Percentiles rank a stretch among this genome's conserved stretches.
phyloP scores from a whole-genome alignment of 1,139 yeast species.

The Yamadazyma membranifaciens region DNA sequence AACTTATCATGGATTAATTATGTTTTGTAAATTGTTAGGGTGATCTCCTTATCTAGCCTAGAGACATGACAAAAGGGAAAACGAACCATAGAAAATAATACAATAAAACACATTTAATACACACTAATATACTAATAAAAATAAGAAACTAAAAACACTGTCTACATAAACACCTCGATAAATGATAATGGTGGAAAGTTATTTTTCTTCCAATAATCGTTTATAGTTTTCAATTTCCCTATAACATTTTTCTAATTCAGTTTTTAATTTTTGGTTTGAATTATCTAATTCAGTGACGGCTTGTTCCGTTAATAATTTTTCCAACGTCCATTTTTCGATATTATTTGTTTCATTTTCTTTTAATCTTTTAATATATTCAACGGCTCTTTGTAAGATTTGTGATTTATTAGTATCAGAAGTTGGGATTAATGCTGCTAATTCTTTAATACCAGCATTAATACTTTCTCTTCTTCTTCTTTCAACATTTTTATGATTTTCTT shows the following conservation, averaged over 20 bases:
- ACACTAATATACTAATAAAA: neutral
- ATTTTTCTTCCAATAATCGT: slow-evolving; percentile 29
- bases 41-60: too few species aligned
- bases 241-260: slow-evolving; percentile 72
- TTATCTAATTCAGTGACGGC: slow-evolving; percentile 56
- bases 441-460: slow-evolving; percentile 85
- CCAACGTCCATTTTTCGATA: slow-evolving; percentile 92
- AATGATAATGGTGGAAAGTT: neutral
- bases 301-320: slow-evolving; percentile 87
- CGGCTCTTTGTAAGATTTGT: slow-evolving; percentile 82
- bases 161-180: neutral
- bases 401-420: slow-evolving; percentile 91
- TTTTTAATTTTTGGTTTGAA: slow-evolving; percentile 26
- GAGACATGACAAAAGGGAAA: too few species aligned
- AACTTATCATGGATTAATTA: too few species aligned
- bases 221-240: slow-evolving; percentile 87
- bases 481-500: slow-evolving; percentile 94
- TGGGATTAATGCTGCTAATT: slow-evolving; percentile 78
- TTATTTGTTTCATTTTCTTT: slow-evolving; percentile 85
- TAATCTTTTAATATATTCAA: slow-evolving; percentile 82
- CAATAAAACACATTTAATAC: slow-evolving; percentile 1
- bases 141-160: neutral
- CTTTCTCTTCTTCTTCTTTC: slow-evolving; percentile 95
- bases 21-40: too few species aligned
- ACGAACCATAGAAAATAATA: neutral